Conservation (phyloP, 2,329 filamentous ascomycete species). For the Cytospora piceicola region DNA sequence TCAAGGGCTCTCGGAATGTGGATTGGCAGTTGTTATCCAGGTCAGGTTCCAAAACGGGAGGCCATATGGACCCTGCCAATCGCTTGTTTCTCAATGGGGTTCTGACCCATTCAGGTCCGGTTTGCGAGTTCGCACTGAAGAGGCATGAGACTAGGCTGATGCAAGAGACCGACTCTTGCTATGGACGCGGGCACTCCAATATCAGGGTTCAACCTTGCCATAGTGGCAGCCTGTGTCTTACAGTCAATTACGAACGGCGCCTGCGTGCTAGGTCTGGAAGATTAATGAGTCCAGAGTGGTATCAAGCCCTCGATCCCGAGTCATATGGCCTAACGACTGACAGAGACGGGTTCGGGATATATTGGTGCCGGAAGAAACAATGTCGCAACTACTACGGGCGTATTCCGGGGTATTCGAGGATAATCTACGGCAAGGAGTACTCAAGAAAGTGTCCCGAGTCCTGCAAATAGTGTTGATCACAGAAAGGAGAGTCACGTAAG, state of each 20-base stretch:
- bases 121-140: background rate
- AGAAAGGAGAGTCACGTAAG: no score
- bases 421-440: background rate
- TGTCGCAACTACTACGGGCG: conserved; percentile 12
- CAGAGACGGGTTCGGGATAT: conserved; percentile 9
- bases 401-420: conserved; percentile 10
- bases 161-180: no score
- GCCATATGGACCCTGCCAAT: background rate
- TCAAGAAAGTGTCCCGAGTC: background rate
- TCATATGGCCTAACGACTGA: background rate
- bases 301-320: background rate
- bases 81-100: background rate
- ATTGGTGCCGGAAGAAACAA: conserved; percentile 7
- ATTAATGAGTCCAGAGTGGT: conserved; percentile 1
- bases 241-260: background rate
- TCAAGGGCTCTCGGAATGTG: background rate
- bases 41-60: no score
- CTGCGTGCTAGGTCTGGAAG: background rate
- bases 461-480: background rate
- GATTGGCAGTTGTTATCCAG: background rate
- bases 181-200: background rate
- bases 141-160: background rate
- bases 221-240: background rate
- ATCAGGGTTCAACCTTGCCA: background rate
- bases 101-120: background rate